Evolutionary conservation across 352 stramenopile species (phyloP), one percentile per base, ranked within the genome.

Genomic region (Globisporangium abappressorium): DNA sequence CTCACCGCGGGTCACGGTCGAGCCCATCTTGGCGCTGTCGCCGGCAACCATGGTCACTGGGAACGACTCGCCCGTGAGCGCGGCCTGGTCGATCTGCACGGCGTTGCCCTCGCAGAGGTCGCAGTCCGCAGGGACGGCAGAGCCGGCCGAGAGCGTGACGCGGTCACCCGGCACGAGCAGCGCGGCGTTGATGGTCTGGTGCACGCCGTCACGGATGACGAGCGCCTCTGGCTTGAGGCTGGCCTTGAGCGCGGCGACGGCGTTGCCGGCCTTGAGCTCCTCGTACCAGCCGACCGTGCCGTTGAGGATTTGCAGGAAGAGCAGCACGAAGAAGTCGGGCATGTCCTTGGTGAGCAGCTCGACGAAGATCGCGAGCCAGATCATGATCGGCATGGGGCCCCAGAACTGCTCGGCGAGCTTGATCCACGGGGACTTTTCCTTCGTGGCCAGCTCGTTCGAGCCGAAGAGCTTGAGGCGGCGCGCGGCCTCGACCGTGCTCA

Each of bases 1-100:
- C 76, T 98, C 95, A n/a, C 93, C 94, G 33, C 82, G 77, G 18
- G 90, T 85, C 38, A 98, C 85, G 7, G 82, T 94, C 15, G 91
- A 93, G 34, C 85, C 85, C 80, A 91, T 96, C 78, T 97, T 96
- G 51, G 86, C 86, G 57, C 89, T 93, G 72, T 97, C 89, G 20
- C 82, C 81, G 11, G 71, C 47, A 5, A 76, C 70, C 74, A 97
- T 89, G 14, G 87, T 95, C 30, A 98, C 94, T 2, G 95, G 94
- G 65, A 99, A 93, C 12, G 93, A 98, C 72, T 98, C 95, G 69
- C 97, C 97, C 22, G 95, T 98, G 28, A 99, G 82, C 47, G 89
- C 87, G 33, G 94, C 89, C 76, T 98, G 90, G 73, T 98, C 89
- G 58, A 98, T 92, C 67, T 96, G 82, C 55, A 98, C 74, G 20